Base-by-base conservation (phyloP, 495 filamentous ascomycete genomes). In the Penicillium verhagenii region DNA sequence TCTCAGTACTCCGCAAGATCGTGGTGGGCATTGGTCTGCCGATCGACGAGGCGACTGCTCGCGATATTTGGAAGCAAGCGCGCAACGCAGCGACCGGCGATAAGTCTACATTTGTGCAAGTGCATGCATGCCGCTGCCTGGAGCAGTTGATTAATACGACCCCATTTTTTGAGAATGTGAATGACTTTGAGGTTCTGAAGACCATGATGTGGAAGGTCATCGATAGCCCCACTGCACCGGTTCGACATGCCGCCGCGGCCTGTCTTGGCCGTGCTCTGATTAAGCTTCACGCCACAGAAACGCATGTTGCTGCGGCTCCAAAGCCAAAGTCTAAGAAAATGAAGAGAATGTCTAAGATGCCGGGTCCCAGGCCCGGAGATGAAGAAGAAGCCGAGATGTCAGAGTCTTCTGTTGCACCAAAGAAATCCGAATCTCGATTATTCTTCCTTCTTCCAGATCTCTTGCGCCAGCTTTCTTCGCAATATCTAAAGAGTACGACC, bases 51-150 rank as follows among this genome's bases (percentile, higher is more conserved):
- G 76, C 71, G 50, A 80, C 89, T n/a, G 89, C 87, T 10, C 84
- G 91, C 60, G 93, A 97, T 65, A 83, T 92, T 24, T 97, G 92
- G 94, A 99, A 96, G 69, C 88, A 90, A 62, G 87, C 88, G 21
- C 82, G 94, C 42, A 88, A 81, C 69, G 82, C 86, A 51, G 88
- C 89, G 9, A 81, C 85, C 1, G 76, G 79, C 38, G 94, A 97
- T 66, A 97, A 92, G 67, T 86, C 91, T 9, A 81, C 84, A 5
- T 79, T 95, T 39, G 91, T 90, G 21, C 86, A 97, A 65, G 80
- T 87, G 11, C 83, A 83, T 52, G 90, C 91, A 11, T 96, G 89
- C 59, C 82, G 83, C 51, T 96, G 91, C 64, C 68, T 97, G 51
- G 88, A 90, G 63, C 77, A 84, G 43, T 70, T 97, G 48, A 71